Base-by-base conservation (phyloP, 768 basidiomycete species). In the Tephrocybe rancida region DNA sequence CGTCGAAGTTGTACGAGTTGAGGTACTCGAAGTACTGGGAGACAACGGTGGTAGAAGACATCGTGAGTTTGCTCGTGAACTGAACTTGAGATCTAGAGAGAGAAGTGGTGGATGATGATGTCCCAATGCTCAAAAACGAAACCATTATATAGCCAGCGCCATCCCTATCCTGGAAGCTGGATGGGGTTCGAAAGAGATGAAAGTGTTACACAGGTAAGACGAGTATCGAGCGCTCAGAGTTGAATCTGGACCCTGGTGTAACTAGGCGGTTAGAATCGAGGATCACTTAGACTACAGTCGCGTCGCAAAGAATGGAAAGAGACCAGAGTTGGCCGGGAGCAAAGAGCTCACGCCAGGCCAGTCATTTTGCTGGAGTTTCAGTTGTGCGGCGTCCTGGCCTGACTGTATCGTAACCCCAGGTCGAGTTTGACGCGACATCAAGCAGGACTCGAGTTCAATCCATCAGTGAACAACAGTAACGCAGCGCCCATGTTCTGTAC, bases 21-120 rank as follows among this genome's bases (percentile, higher is more conserved):
- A 52, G 10, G 44, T 48, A 49, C 27, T 43, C 18, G 48, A 52
- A 44, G 22, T 52, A 56, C 9, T 52, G 55, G 24, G 42, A 38
- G 24, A 52, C 47, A 38, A 52, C 5, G 14, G 41, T 5, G 2
- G 44, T 42, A 16, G 55, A 44, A 48, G 55, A 56, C 41, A 52
- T 56, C 44, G 42, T 11, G 22, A 35, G 37, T 24, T 37, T 22
- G 48, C 4, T 14, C 21, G 48, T 39, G 7, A 18, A 14, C 14
- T 50, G 3, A n/a, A 25, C 26, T 32, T 19, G 2, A 14, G 18
- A 14, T 44, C 16, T 5, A 30, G 16, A 6, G 25, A 18, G n/a
- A 16, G 38, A 27, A 18, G 16, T 5, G 22, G 3, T n/a, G 27
- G 11, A 5, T 44, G 44, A 44, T 16, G 16, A 42, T 42, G 38